Conservation (phyloP, 371 early-diverging fungal species). For the Lichtheimia hyalospora region DNA sequence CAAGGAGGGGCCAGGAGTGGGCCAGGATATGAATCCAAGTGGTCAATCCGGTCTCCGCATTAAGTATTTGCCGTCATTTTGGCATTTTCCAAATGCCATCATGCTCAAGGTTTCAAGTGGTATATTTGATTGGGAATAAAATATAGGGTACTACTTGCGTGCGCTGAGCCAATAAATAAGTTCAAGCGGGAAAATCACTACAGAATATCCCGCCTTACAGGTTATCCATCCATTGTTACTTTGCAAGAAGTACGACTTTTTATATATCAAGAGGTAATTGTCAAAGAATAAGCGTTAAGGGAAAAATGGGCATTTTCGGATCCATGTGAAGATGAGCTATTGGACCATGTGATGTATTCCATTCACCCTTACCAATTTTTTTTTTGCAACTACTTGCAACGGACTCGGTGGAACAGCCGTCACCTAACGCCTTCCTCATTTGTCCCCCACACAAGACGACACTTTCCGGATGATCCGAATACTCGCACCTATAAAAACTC, state of each 20-base stretch:
- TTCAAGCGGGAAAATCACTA: neutral
- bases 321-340: neutral
- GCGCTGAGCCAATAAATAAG: neutral
- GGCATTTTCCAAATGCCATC: no score
- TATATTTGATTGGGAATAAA: no score
- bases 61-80: neutral
- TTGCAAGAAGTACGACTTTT: no score
- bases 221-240: no score
- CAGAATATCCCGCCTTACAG: neutral
- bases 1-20: no score
- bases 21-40: no score
- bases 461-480: neutral
- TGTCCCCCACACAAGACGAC: neutral
- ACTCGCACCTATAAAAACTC: neutral
- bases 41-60: constrained; percentile 1
- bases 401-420: constrained; percentile 2
- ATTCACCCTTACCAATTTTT: neutral
- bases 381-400: neutral
- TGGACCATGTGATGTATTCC: neutral
- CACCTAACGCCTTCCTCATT: constrained; percentile 3
- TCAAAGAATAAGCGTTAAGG: neutral
- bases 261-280: neutral
- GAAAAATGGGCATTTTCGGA: no score
- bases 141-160: no score
- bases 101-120: no score